Conservation (phyloP, 2,329 filamentous ascomycete species). For the Fusarium sp. region DNA sequence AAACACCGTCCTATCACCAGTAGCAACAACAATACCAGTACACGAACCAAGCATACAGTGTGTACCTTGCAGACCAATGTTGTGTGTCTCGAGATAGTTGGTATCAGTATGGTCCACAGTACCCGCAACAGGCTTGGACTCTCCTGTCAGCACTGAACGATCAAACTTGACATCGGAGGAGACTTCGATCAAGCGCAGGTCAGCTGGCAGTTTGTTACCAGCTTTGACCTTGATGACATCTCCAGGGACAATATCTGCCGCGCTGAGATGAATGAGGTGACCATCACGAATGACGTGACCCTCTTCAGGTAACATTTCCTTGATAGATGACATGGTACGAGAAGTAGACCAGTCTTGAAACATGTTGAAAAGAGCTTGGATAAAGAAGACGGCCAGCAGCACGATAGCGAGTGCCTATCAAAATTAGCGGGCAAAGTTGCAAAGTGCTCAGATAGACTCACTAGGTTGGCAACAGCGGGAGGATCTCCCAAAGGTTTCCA, state of each 20-base stretch:
- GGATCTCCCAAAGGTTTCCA: slow-evolving; percentile 19
- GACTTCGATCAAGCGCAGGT: slow-evolving; percentile 1
- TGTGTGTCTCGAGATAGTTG: slow-evolving; percentile 69
- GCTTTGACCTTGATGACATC: slow-evolving; percentile 10
- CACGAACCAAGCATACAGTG: slow-evolving; percentile 78
- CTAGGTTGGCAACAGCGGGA: slow-evolving; percentile 4
- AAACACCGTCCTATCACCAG: slow-evolving; percentile 79
- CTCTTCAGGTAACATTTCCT: slow-evolving; percentile 8
- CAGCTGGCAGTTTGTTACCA: slow-evolving; percentile 9
- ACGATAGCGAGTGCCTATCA: neutral
- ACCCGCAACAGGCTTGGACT: slow-evolving; percentile 11
- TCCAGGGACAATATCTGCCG: slow-evolving; percentile 2
- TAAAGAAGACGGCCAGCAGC: neutral
- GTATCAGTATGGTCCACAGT: slow-evolving; percentile 8
- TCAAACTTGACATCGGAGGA: slow-evolving; percentile 14
- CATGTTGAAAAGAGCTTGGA: slow-evolving; percentile 16
- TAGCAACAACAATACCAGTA: slow-evolving; percentile 76
- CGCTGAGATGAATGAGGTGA: neutral
- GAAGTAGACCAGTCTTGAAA: slow-evolving; percentile 24
- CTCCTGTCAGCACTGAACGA: slow-evolving; percentile 4
- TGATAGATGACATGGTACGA: slow-evolving; percentile 20
- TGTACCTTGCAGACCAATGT: slow-evolving; percentile 83
- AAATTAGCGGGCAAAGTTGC: neutral
- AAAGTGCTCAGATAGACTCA: neutral
- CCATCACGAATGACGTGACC: slow-evolving; percentile 8